A percentile compares a stretch with the other conserved stretches of the same genome.
phyloP scores from a whole-genome alignment of 179 eudicot genomes.

The Carnegiea gigantea region DNA sequence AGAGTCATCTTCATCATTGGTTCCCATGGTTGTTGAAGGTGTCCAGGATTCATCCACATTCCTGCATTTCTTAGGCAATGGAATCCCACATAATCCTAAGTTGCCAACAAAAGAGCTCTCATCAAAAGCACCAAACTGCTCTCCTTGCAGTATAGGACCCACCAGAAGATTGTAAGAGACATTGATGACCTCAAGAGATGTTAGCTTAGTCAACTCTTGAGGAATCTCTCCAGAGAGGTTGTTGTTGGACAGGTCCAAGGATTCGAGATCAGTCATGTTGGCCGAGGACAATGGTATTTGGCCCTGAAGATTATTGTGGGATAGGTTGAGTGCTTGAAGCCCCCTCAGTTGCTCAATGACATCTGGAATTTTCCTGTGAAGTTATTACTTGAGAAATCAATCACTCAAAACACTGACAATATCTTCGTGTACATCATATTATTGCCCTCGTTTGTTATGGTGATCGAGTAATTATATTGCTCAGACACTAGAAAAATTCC shows the following conservation, averaged over 20 bases:
- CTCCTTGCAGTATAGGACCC: conserved; percentile 35
- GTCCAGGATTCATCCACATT: neutral
- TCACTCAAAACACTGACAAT: conserved; percentile 7
- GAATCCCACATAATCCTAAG: conserved; percentile 32
- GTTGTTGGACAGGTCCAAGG: conserved; percentile 36
- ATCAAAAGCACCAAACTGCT: conserved; percentile 32
- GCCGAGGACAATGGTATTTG: conserved; percentile 27
- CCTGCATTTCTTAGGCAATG: conserved; percentile 29
- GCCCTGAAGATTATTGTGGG: conserved; percentile 35
- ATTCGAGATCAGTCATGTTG: conserved; percentile 28
- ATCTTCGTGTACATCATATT: conserved; percentile 1
- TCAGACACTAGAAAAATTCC: neutral
- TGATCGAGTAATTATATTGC: conserved; percentile 3
- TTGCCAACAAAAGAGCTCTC: conserved; percentile 31
- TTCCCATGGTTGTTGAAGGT: neutral
- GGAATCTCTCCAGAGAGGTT: conserved; percentile 32
- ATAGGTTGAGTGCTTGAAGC: conserved; percentile 35
- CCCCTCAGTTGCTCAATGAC: conserved; percentile 22
- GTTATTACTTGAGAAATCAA: conserved; percentile 43
- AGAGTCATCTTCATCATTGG: neutral
- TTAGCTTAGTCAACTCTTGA: conserved; percentile 8
- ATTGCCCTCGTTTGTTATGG: conserved; percentile 33
- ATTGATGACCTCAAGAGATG: conserved; percentile 29
- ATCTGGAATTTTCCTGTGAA: conserved; percentile 36
- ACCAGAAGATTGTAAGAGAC: conserved; percentile 35